phyloP scores from a whole-genome alignment of 108 stramenopile species.

The Cyclotella choctawhatcheeana region DNA sequence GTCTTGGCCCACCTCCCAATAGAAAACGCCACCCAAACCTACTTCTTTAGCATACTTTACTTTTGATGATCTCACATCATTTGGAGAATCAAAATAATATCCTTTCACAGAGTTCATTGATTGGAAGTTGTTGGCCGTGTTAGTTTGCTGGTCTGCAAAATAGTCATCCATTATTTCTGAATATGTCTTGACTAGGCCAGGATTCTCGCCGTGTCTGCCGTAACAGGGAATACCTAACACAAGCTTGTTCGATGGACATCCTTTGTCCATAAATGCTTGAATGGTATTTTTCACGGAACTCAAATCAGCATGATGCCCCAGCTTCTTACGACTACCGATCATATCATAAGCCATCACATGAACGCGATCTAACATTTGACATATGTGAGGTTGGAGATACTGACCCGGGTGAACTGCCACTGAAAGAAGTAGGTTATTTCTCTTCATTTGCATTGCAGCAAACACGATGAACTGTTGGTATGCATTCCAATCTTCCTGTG shows the following conservation, averaged over 20 bases:
- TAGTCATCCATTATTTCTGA: conserved; percentile 65
- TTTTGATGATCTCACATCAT: conserved; percentile 53
- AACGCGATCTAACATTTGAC: conserved; percentile 56
- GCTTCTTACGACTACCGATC: background rate
- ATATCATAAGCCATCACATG: conserved; percentile 85
- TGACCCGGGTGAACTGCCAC: conserved; percentile 63
- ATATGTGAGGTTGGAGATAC: conserved; percentile 39
- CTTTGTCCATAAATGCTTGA: conserved; percentile 11
- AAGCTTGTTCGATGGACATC: conserved; percentile 55
- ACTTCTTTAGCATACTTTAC: conserved; percentile 47
- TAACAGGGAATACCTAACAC: conserved; percentile 79
- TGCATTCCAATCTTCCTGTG: conserved; percentile 37
- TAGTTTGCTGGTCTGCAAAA: conserved; percentile 13
- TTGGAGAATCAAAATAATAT: conserved; percentile 62
- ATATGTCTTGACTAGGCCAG: conserved; percentile 64
- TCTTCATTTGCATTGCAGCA: conserved; percentile 32
- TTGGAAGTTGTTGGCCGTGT: conserved; percentile 14
- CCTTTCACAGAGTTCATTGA: conserved; percentile 31
- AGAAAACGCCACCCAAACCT: conserved; percentile 63
- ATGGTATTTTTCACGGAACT: conserved; percentile 14
- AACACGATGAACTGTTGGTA: conserved; percentile 43
- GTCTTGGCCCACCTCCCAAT: conserved; percentile 86
- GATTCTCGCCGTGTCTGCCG: conserved; percentile 52
- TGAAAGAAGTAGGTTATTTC: conserved; percentile 36
- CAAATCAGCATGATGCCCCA: conserved; percentile 34